Percentiles rank a stretch among this genome's conserved stretches.
Evolutionary conservation across 2,329 filamentous ascomycete species (phyloP).

Genomic region (Macrophomina phaseolina): DNA sequence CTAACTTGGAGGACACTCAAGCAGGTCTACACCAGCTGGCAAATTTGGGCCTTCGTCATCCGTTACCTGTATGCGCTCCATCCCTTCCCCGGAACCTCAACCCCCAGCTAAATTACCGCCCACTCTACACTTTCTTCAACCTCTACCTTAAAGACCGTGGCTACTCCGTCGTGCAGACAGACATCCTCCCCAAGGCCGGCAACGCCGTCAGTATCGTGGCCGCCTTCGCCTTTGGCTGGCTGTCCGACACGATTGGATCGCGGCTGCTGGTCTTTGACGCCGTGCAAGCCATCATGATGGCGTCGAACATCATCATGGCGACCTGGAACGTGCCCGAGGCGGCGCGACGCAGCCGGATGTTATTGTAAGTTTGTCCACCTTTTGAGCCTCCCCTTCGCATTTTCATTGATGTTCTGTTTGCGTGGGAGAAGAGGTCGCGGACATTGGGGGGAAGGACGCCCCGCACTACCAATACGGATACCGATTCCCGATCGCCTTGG

Average conservation of each 20-base stretch:
- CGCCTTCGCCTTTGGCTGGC: constrained; percentile 11
- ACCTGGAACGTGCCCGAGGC: constrained; percentile 16
- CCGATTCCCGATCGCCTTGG: constrained; percentile 6
- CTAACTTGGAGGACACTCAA: constrained; percentile 20
- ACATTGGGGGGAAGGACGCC: background rate
- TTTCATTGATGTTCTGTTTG: too few species aligned
- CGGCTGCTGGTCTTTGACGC: background rate
- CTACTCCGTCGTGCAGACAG: too few species aligned
- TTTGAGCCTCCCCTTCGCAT: background rate
- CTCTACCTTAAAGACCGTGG: too few species aligned
- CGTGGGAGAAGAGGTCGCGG: too few species aligned
- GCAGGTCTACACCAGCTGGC: constrained; percentile 18
- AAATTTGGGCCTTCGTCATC: constrained; percentile 23
- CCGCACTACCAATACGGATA: constrained; percentile 21
- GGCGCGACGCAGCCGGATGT: constrained; percentile 7
- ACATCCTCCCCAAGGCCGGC: constrained; percentile 19
- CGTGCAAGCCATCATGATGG: constrained; percentile 13
- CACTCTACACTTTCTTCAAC: too few species aligned
- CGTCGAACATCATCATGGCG: constrained; percentile 21
- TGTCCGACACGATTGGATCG: background rate
- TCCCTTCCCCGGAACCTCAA: too few species aligned
- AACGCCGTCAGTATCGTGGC: constrained; percentile 23
- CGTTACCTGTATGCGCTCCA: too few species aligned
- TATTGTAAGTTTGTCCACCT: background rate
- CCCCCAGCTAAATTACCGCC: too few species aligned